Percentiles rank a stretch among this genome's conserved stretches.
Conservation (phyloP, 2,329 filamentous ascomycete species). For the Tympanopsis confertula region DNA sequence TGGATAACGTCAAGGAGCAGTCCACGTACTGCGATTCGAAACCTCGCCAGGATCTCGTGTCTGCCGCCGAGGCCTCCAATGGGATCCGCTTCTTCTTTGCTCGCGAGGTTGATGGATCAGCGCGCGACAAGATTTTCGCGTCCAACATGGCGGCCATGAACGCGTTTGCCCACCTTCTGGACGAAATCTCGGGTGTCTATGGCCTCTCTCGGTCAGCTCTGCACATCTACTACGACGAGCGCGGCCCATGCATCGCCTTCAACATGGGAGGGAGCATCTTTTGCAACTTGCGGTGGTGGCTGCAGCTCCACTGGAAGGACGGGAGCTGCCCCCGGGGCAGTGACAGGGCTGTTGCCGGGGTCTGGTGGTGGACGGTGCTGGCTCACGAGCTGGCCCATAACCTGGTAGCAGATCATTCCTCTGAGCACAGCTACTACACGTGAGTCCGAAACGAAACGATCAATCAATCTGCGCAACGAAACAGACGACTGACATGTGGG, state of each 20-base stretch:
- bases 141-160: conserved; percentile 52
- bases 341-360: conserved; percentile 54
- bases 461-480: not conserved
- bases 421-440: conserved; percentile 75
- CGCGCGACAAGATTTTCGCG: conserved; percentile 40
- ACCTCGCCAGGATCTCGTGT: conserved; percentile 61
- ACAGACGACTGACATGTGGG: not conserved
- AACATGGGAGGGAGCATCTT: conserved; percentile 80
- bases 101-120: conserved; percentile 31
- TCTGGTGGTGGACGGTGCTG: conserved; percentile 92
- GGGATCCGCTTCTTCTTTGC: conserved; percentile 66
- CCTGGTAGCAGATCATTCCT: conserved; percentile 65
- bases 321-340: conserved; percentile 18
- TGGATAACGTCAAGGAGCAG: conserved; percentile 68
- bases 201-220: conserved; percentile 55
- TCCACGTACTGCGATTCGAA: conserved; percentile 76
- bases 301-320: conserved; percentile 56
- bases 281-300: conserved; percentile 83
- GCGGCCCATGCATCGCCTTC: conserved; percentile 79
- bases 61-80: conserved; percentile 57
- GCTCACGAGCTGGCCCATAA: conserved; percentile 96
- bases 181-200: conserved; percentile 63
- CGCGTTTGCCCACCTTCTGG: conserved; percentile 56
- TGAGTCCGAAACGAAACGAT: conserved; percentile 25
- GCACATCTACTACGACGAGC: conserved; percentile 78